Base-by-base conservation (phyloP, 1,139 yeast species). In the Suhomyces yuchorum region DNA sequence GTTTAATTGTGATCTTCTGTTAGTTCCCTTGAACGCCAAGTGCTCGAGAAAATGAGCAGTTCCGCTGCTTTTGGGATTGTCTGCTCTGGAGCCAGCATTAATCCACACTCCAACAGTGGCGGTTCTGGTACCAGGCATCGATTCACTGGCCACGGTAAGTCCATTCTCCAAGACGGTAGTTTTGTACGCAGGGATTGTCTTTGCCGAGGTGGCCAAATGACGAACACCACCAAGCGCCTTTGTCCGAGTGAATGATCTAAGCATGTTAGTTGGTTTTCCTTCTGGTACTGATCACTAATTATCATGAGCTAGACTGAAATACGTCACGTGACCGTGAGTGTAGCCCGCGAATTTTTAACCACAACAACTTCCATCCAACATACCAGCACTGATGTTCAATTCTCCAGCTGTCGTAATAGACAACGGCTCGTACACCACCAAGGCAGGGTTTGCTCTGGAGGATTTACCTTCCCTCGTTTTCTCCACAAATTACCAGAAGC, bases 61-160 rank as follows among this genome's bases (percentile, higher is more conserved):
- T 40, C 99, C 99, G 49, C 82, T 77, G 59, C 91, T 90, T 63
- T 80, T 80, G 44, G 85, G 82, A 61, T 85, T 87, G 69, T 93
- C 99, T 2, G 98, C 98, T 53, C 99, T 80, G 1, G 98, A 92
- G 1, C 99, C 99, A 40, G 99, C 97, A 67, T 95, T 97, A 55
- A 93, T 92, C 91, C 92, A 87, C 42, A 93, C 93, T 2, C 98
- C 99, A 11, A 95, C 97, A 2, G 99, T 93, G 54, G 99, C 98
- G 37, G 98, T 91, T 58, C 85, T 80, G 5, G 96, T 86, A 51
- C 89, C 86, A 9, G 99, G 98, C 67, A 88, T 83, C 40, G 78
- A 65, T 65, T 93, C 98, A 46, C 96, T 81, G 46, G 98, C 99
- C 42, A 92, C 96, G 0, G 98, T 93, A 45, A 93, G 70, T 1